These are phyloP conservation scores for Talaromyces sp. DNA, from an alignment of 2,329 filamentous ascomycete genomes.

Conservation along the genomic window DNA sequence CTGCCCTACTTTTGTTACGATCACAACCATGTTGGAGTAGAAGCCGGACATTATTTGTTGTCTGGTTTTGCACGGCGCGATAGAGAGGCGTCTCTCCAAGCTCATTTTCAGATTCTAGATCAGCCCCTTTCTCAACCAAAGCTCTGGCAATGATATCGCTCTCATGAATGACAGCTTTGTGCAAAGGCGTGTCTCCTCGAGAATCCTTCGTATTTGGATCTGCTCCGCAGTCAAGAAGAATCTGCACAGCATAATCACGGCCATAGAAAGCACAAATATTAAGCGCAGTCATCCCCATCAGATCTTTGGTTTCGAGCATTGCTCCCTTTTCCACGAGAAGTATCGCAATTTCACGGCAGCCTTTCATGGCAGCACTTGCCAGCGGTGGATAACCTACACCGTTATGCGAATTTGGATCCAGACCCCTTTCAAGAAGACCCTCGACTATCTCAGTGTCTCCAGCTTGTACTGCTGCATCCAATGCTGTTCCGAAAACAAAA, in stretches of 20 bases:
- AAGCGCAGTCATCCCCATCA: not conserved
- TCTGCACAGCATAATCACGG: not conserved
- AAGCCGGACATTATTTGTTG: too few relatives aligned
- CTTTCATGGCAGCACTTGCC: not conserved
- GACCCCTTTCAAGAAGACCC: not conserved
- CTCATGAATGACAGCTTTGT: not conserved
- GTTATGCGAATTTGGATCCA: not conserved
- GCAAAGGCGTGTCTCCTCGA: not conserved
- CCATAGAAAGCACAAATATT: not conserved
- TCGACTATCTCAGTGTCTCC: not conserved
- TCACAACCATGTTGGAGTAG: too few relatives aligned
- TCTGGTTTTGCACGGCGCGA: not conserved
- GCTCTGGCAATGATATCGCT: not conserved
- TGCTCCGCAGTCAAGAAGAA: not conserved
- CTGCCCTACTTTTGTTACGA: too few relatives aligned
- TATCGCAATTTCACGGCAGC: not conserved
- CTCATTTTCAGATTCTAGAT: not conserved
- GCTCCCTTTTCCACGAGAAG: not conserved
- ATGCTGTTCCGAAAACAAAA: not conserved
- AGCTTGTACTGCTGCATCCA: not conserved
- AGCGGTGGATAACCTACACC: not conserved
- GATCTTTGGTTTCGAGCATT: not conserved
- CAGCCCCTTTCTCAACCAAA: not conserved
- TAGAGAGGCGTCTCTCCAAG: not conserved
- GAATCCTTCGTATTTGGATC: not conserved